A percentile compares a stretch with the other conserved stretches of the same genome.
Evolutionary conservation across 805 yeast species (phyloP).

Genomic region (Debaryomyces hansenii): DNA sequence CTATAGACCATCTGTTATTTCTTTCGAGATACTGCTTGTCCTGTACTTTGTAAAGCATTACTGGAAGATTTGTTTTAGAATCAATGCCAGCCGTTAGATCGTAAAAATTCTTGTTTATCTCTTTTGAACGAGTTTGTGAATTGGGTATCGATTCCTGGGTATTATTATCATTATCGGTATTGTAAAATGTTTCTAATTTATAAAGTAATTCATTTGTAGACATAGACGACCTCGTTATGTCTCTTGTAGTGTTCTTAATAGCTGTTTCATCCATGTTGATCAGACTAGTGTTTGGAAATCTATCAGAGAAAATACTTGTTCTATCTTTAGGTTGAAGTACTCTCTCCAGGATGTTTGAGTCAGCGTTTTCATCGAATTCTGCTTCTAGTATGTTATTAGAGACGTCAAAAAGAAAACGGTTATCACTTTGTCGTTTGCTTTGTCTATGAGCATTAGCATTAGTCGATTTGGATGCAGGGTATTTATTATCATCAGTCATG

Average conservation of each 20-base stretch:
- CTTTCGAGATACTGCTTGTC: slow-evolving; percentile 14
- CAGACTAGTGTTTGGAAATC: slow-evolving; percentile 6
- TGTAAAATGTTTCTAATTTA: slow-evolving; percentile 20
- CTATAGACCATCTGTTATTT: background rate
- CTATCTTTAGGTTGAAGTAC: slow-evolving; percentile 1
- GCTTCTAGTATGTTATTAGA: background rate
- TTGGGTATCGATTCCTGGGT: background rate
- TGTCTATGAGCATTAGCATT: background rate
- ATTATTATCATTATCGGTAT: slow-evolving; percentile 7
- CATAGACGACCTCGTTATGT: slow-evolving; percentile 18
- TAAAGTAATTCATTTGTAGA: slow-evolving; percentile 31
- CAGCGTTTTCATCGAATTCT: background rate
- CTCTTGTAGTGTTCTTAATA: slow-evolving; percentile 1
- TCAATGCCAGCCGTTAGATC: slow-evolving; percentile 30
- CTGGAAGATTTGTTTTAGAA: slow-evolving; percentile 24
- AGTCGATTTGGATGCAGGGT: slow-evolving; percentile 17
- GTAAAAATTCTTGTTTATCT: background rate
- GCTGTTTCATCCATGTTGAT: background rate
- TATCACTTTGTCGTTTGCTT: background rate
- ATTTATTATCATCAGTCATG: slow-evolving; percentile 9
- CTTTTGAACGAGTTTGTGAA: background rate
- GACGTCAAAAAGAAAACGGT: background rate
- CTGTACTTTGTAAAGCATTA: slow-evolving; percentile 30
- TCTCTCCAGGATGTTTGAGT: slow-evolving; percentile 5
- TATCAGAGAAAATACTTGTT: background rate